Conservation (phyloP, 2,329 filamentous ascomycete species). For the Magnaporthales sp. region DNA sequence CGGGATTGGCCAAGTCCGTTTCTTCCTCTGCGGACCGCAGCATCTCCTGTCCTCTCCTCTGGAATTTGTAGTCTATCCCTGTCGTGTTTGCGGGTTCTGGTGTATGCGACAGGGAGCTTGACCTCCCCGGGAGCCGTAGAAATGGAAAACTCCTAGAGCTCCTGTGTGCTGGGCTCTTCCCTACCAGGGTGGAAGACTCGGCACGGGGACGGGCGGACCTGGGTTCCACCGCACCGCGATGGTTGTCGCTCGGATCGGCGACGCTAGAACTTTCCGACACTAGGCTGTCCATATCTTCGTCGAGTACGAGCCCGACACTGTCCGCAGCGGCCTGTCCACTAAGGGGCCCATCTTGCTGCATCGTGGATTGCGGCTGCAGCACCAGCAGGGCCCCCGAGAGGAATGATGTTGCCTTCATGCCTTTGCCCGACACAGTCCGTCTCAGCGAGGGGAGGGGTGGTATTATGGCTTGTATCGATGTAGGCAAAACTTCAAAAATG, state of each 20-base stretch:
- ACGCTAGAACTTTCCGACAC: not conserved
- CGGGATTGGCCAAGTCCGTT: slow-evolving; percentile 3
- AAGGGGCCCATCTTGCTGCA: not conserved
- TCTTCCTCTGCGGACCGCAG: slow-evolving; percentile 6
- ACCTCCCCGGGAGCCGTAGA: slow-evolving; percentile 2
- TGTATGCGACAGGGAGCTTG: not conserved
- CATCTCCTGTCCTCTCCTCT: slow-evolving; percentile 3
- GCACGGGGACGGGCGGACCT: not conserved
- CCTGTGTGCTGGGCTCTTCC: not conserved
- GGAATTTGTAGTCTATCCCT: slow-evolving; percentile 6
- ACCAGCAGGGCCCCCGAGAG: slow-evolving; percentile 4
- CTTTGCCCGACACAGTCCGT: slow-evolving; percentile 6
- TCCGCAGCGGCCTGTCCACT: not conserved
- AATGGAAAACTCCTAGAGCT: slow-evolving; percentile 2
- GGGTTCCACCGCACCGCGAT: not conserved
- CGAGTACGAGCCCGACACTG: slow-evolving; percentile 3
- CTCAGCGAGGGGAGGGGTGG: slow-evolving; percentile 11
- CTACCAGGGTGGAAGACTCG: slow-evolving; percentile 1
- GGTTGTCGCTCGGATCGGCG: slow-evolving; percentile 1
- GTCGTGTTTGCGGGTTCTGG: not conserved
- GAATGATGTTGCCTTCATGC: slow-evolving; percentile 2
- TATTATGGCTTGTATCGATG: slow-evolving; percentile 14
- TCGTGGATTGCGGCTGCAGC: slow-evolving; percentile 2
- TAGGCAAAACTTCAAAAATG: slow-evolving; percentile 11
- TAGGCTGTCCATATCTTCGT: slow-evolving; percentile 3